Conservation (phyloP, 306 rosid genomes). For the Lithocarpus polystachyus region DNA sequence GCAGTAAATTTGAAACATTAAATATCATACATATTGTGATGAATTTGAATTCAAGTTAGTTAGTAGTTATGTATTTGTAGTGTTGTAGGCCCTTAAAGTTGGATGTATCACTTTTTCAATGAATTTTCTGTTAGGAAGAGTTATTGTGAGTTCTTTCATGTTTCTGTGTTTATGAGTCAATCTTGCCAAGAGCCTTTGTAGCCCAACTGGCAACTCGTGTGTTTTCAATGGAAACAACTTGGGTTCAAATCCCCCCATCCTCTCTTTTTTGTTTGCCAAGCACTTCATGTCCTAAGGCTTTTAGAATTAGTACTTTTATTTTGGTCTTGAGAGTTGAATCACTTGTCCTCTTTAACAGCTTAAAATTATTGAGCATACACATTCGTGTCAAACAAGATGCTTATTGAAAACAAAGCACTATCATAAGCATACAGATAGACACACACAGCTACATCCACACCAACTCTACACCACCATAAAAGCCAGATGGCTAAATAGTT, state of each 20-base stretch:
- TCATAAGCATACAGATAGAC: not conserved
- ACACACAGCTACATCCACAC: not conserved
- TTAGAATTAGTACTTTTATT: not conserved
- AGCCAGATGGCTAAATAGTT: not conserved
- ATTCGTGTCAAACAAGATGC: not conserved
- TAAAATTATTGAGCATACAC: constrained; percentile 8
- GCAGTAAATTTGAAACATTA: not conserved
- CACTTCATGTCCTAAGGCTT: not conserved
- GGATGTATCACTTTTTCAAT: not conserved
- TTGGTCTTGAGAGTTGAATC: not conserved
- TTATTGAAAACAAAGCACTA: not conserved
- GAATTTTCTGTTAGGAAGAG: not conserved
- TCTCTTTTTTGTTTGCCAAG: not conserved
- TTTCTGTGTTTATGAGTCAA: too few relatives aligned
- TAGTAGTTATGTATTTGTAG: not conserved
- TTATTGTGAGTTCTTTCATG: not conserved
- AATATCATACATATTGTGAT: not conserved
- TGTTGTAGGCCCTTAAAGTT: not conserved
- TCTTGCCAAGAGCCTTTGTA: too few relatives aligned
- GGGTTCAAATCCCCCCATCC: too few relatives aligned
- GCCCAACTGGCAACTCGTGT: too few relatives aligned
- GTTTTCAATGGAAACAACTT: too few relatives aligned
- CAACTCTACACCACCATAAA: not conserved
- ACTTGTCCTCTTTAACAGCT: constrained; percentile 4
- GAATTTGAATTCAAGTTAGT: not conserved